A percentile compares a stretch with the other conserved stretches of the same genome.
These are phyloP conservation scores for Fragilaria crotonensis DNA, from an alignment of 108 stramenopile genomes.

Conservation along the genomic window DNA sequence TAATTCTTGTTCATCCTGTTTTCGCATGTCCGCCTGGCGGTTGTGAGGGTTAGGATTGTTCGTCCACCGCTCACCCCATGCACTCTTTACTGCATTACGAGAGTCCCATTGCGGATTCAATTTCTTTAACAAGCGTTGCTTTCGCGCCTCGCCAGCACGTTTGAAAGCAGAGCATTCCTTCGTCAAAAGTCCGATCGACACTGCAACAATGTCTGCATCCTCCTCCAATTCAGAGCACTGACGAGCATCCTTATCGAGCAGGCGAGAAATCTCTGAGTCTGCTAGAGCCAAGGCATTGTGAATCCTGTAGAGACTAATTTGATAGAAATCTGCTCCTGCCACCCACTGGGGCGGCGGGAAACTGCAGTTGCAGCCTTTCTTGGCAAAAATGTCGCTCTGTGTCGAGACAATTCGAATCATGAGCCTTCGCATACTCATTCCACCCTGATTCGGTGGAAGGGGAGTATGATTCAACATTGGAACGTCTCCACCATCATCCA, in stretches of 20 bases:
- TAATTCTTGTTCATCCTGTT: constrained; percentile 20
- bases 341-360: constrained; percentile 2
- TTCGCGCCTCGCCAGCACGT: not conserved
- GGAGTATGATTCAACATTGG: not conserved
- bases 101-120: constrained; percentile 37
- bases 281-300: constrained; percentile 10
- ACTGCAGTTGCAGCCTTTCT: not conserved
- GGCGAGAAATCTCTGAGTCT: constrained; percentile 1
- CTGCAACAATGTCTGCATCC: constrained; percentile 31
- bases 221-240: constrained; percentile 6
- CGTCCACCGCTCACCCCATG: constrained; percentile 32
- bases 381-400: constrained; percentile 13
- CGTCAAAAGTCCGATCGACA: constrained; percentile 16
- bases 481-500: not conserved
- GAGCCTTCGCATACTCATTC: constrained; percentile 7
- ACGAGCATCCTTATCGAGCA: not conserved
- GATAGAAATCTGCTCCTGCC: constrained; percentile 7
- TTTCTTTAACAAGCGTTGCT: constrained; percentile 8
- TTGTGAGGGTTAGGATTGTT: constrained; percentile 35
- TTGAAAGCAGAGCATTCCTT: constrained; percentile 9
- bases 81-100: constrained; percentile 28
- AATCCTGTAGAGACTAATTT: constrained; percentile 9
- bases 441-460: not conserved
- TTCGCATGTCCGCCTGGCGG: constrained; percentile 20
- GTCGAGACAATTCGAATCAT: constrained; percentile 18